These are phyloP conservation scores for Cladosporium sp. DNA, from an alignment of 2,329 filamentous ascomycete species.

Conservation along the genomic window DNA sequence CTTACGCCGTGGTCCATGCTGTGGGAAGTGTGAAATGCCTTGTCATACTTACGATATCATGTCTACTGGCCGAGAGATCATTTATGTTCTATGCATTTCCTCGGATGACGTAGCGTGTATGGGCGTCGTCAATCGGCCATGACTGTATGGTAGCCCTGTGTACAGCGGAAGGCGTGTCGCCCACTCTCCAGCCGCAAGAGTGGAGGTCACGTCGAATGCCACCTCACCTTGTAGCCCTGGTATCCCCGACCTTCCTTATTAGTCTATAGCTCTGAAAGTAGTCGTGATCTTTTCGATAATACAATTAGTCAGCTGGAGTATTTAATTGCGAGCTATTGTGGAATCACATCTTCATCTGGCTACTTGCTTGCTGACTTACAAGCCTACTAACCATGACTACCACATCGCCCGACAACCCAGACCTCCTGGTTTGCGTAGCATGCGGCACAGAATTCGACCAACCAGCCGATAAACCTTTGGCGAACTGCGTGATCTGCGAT, in stretches of 20 bases:
- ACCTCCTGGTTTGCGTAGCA: slow-evolving; percentile 63
- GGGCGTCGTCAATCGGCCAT: neutral
- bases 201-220: neutral
- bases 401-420: slow-evolving; percentile 25
- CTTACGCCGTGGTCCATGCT: neutral
- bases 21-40: neutral
- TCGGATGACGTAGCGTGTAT: neutral
- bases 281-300: neutral
- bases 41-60: neutral
- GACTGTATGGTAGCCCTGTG: neutral
- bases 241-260: neutral
- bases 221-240: neutral
- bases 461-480: slow-evolving; percentile 51
- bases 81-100: neutral
- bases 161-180: neutral
- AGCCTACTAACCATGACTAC: neutral
- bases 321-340: neutral
- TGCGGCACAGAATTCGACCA: slow-evolving; percentile 71
- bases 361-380: neutral
- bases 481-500: slow-evolving; percentile 70
- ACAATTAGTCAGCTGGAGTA: neutral
- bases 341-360: neutral
- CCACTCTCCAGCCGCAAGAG: slow-evolving; percentile 7
- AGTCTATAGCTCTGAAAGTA: neutral
- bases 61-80: neutral